Conservation (phyloP, 148 eudicot species). For the Suaeda aralocaspica region DNA sequence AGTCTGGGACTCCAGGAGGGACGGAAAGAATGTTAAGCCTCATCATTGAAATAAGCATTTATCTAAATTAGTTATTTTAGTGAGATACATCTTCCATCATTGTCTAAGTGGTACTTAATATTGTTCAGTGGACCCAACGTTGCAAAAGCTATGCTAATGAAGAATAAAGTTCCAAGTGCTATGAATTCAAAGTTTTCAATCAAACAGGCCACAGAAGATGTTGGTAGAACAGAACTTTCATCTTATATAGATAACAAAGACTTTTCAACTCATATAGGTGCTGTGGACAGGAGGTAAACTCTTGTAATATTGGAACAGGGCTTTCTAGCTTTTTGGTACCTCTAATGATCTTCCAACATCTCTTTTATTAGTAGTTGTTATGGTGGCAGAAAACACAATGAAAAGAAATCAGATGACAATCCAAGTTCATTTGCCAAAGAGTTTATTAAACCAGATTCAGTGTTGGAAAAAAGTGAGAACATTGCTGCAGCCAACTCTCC, state of each 20-base stretch:
- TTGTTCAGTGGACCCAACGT: constrained; percentile 42
- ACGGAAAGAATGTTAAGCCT: not conserved
- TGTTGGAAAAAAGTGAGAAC: constrained; percentile 26
- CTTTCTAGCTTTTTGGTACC: not conserved
- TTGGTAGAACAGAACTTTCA: constrained; percentile 30
- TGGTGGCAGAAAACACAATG: constrained; percentile 28
- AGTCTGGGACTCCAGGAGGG: no score
- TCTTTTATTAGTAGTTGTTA: constrained; percentile 27
- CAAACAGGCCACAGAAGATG: constrained; percentile 31
- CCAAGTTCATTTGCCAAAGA: constrained; percentile 32
- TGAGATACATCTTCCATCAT: not conserved
- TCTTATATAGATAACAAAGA: constrained; percentile 27
- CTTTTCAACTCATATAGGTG: constrained; percentile 17
- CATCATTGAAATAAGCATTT: not conserved
- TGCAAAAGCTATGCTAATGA: constrained; percentile 23
- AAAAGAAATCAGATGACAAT: constrained; percentile 23
- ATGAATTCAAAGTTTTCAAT: constrained; percentile 35
- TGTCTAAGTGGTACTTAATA: constrained; percentile 1
- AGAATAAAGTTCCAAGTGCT: constrained; percentile 26
- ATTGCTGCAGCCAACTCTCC: constrained; percentile 20
- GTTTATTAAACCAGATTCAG: constrained; percentile 21
- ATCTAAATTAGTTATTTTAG: not conserved
- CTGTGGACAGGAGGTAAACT: constrained; percentile 37
- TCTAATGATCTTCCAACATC: not conserved
- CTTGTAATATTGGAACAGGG: not conserved